Conservation (phyloP, 495 filamentous ascomycete species). For the Penicillium egyptiacum region DNA sequence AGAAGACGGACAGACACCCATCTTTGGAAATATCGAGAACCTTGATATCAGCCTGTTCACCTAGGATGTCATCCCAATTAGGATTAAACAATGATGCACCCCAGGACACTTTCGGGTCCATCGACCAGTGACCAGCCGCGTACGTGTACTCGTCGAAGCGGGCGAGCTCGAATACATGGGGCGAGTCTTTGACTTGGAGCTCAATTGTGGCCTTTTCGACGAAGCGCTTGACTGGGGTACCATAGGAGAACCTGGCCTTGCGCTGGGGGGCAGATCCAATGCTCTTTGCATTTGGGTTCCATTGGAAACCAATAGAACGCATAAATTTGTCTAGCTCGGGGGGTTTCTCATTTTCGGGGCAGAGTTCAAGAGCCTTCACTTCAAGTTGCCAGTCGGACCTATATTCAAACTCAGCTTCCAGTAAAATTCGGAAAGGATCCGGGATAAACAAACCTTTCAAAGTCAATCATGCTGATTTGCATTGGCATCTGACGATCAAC, state of each 20-base stretch:
- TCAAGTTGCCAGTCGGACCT: slow-evolving; percentile 45
- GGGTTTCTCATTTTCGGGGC: slow-evolving; percentile 26
- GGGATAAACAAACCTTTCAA: slow-evolving; percentile 28
- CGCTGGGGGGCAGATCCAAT: slow-evolving; percentile 27
- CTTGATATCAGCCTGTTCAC: slow-evolving; percentile 30
- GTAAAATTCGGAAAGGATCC: neutral
- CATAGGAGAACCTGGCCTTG: slow-evolving; percentile 27
- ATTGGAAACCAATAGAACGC: slow-evolving; percentile 25
- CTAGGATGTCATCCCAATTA: slow-evolving; percentile 50
- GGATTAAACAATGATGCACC: slow-evolving; percentile 51
- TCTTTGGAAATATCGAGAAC: neutral
- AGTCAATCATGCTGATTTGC: slow-evolving; percentile 39
- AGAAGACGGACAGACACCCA: neutral
- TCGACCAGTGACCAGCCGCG: slow-evolving; percentile 14
- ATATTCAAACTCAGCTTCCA: slow-evolving; percentile 7
- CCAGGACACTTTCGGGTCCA: slow-evolving; percentile 30
- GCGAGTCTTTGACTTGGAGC: slow-evolving; percentile 47
- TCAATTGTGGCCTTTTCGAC: slow-evolving; percentile 52
- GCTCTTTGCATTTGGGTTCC: slow-evolving; percentile 9
- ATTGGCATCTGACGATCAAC: slow-evolving; percentile 26
- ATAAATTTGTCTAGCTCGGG: slow-evolving; percentile 29
- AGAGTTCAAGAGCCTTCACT: slow-evolving; percentile 37
- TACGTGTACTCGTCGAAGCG: slow-evolving; percentile 52
- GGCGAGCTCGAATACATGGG: slow-evolving; percentile 56
- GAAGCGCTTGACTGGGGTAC: slow-evolving; percentile 32